Evolutionary conservation across 805 yeast genomes (phyloP), one percentile per base, ranked within the genome.

Genomic region (Soucietia sequanensis): DNA sequence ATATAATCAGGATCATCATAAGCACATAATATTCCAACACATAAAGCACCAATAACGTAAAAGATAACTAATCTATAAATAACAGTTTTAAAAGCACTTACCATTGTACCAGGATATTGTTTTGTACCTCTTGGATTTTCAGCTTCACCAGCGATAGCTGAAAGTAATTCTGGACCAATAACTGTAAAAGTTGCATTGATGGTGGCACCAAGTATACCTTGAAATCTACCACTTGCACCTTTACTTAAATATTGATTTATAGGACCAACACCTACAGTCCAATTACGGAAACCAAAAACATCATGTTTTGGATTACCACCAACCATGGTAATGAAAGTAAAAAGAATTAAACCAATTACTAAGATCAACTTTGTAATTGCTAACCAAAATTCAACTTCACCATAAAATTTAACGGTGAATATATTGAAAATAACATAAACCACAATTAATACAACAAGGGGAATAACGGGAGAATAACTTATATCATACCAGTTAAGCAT

Each of bases 71-170:
- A 66, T 43, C 95, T 70, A 50, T 70, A 70, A 40, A 84, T 78
- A 12, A 86, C 86, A 36, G 81, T 82, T 44, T 78, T 81, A 65
- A 81, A 85, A 0, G 95, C 95, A 22, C 70, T 70, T 8, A 21
- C 23, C 23, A 21, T 21, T 8, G 23, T 21, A 8, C 23, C 23
- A n/a, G 93, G 89, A 54, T 88, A 62, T 5, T 78, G 78, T 35
- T 74, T 74, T 8, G 23, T 21, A 21, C 23, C 23, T 33, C 91
- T 72, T 8, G 95, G 95, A 46, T 79, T 68, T 21, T 72, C 63
- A 2, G 86, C 78, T 55, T 87, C 95, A 31, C 95, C 88, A 3
- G 95, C 93, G 22, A 86, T 78, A 84, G 84, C 81, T 2, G 91
- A 74, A 23, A 87, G 75, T 48, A 84, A 84, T 58, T 87, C 96